Evolutionary conservation across 345 rosid genomes (phyloP).

Genomic region (Sonneratia alba): DNA sequence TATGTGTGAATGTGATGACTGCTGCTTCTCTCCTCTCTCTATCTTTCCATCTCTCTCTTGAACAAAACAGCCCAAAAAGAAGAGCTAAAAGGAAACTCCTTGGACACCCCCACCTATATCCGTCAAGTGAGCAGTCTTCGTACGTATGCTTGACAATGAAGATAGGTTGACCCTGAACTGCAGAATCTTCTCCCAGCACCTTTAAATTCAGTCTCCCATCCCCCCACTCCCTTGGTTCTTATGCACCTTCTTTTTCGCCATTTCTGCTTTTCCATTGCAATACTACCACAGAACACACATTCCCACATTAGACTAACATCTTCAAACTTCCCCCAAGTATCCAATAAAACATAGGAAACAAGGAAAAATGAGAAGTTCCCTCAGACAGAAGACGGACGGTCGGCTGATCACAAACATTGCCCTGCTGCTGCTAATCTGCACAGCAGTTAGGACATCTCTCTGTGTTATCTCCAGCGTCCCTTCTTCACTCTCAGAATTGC

Average conservation of each 20-base stretch:
- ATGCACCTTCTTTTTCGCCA: slow-evolving; percentile 19
- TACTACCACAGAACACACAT: not conserved
- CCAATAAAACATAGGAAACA: slow-evolving; percentile 14
- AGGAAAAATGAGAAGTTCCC: slow-evolving; percentile 34
- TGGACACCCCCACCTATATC: slow-evolving; percentile 40
- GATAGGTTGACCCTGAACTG: slow-evolving; percentile 48
- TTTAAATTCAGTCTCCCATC: slow-evolving; percentile 39
- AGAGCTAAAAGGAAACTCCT: slow-evolving; percentile 31
- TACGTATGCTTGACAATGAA: slow-evolving; percentile 48
- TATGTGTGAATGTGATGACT: slow-evolving; percentile 18
- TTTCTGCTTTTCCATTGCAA: slow-evolving; percentile 8
- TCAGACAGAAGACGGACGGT: slow-evolving; percentile 19
- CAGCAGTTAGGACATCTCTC: slow-evolving; percentile 43
- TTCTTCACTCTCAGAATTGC: slow-evolving; percentile 46
- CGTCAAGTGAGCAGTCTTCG: slow-evolving; percentile 39
- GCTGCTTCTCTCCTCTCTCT: slow-evolving; percentile 35
- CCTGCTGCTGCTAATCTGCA: slow-evolving; percentile 52
- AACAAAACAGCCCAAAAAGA: slow-evolving; percentile 26
- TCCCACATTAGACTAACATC: slow-evolving; percentile 11
- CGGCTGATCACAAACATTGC: slow-evolving; percentile 40
- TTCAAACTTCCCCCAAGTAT: slow-evolving; percentile 16
- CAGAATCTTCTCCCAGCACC: slow-evolving; percentile 23
- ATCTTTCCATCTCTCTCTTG: not conserved
- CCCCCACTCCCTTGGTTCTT: slow-evolving; percentile 28
- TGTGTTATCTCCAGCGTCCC: slow-evolving; percentile 50